These are phyloP conservation scores for Casuarina cunninghamiana DNA, from an alignment of 306 rosid genomes.

Conservation along the genomic window DNA sequence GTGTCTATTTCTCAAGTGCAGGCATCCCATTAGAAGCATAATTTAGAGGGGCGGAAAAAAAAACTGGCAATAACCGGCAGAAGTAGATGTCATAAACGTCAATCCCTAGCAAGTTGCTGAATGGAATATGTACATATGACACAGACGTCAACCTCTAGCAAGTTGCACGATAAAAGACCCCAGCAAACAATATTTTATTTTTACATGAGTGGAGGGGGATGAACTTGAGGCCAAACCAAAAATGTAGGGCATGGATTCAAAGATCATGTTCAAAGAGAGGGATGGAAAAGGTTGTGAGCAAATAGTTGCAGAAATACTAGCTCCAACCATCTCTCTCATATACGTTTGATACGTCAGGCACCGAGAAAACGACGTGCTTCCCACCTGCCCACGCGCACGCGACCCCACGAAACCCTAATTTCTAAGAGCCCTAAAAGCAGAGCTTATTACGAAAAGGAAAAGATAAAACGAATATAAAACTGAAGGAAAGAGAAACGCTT, in stretches of 20 bases:
- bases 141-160: neutral
- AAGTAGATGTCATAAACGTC: too few relatives aligned
- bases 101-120: too few relatives aligned
- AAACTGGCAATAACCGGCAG: neutral
- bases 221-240: conserved; percentile 4
- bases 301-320: neutral
- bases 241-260: conserved; percentile 10
- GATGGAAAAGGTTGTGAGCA: conserved; percentile 6
- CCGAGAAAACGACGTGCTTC: conserved; percentile 61
- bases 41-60: neutral
- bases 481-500: neutral
- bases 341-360: conserved; percentile 33
- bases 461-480: neutral
- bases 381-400: conserved; percentile 75
- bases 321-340: neutral
- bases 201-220: conserved; percentile 9
- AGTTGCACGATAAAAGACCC: neutral
- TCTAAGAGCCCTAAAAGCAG: conserved; percentile 54
- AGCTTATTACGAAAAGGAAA: conserved; percentile 9
- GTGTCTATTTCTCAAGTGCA: too few relatives aligned
- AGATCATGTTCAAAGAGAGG: conserved; percentile 8
- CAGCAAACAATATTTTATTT: neutral
- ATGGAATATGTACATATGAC: neutral
- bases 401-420: conserved; percentile 89
- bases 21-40: too few relatives aligned